A percentile compares a stretch with the other conserved stretches of the same genome.
Evolutionary conservation across 2,329 filamentous ascomycete genomes (phyloP).

Genomic region (Orbilia brochopaga): DNA sequence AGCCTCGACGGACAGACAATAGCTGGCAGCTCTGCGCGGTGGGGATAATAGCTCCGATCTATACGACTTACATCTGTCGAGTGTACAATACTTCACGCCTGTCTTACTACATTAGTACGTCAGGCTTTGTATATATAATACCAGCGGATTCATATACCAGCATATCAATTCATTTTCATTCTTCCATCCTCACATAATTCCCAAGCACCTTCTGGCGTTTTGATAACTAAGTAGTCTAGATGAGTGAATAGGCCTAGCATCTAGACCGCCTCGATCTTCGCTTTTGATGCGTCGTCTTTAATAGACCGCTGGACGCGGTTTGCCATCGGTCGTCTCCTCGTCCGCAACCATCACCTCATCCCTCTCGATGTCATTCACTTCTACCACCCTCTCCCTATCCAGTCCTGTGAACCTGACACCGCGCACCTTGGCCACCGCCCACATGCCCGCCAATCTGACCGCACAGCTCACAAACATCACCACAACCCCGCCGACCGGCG

Average conservation of each 20-base stretch:
- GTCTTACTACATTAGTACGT: too few relatives aligned
- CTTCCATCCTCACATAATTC: background rate
- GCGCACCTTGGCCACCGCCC: conserved; percentile 18
- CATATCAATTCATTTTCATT: background rate
- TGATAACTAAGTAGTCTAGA: too few relatives aligned
- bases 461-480: conserved; percentile 23
- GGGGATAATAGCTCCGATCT: background rate
- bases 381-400: conserved; percentile 21
- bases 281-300: too few relatives aligned
- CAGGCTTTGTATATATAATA: too few relatives aligned
- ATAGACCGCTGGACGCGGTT: conserved; percentile 2
- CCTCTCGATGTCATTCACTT: background rate
- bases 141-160: too few relatives aligned
- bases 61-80: background rate
- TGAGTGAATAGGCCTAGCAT: too few relatives aligned
- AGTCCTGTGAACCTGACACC: conserved; percentile 34
- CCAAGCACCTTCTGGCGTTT: too few relatives aligned
- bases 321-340: conserved; percentile 4
- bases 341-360: background rate
- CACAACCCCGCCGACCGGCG: conserved; percentile 35
- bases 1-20: background rate
- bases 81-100: too few relatives aligned
- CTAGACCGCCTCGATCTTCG: too few relatives aligned
- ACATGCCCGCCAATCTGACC: conserved; percentile 13
- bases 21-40: background rate